Evolutionary conservation across 2,329 filamentous ascomycete species (phyloP), one percentile per base, ranked within the genome.

Genomic region (Aureobasidium sp.): DNA sequence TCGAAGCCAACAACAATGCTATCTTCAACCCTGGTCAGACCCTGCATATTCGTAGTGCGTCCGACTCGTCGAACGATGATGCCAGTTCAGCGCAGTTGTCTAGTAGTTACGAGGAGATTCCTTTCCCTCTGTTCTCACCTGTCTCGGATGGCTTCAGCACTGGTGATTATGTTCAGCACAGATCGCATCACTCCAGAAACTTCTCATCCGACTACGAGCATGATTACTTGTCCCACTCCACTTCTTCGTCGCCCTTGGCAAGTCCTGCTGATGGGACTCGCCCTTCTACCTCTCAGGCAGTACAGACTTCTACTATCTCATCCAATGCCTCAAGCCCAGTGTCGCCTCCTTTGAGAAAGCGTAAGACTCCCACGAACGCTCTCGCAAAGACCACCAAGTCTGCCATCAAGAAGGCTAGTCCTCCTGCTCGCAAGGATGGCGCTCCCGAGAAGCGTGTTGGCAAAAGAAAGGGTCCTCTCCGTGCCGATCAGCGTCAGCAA

Each of bases 11-110:
- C 44, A 78, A 77, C 63, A 78, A 78, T 15, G 87, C 89, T 67
- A 92, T 96, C 71, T 95, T 96, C 80, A 96, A 97, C 76, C 93
- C 93, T 1, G 86, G 88, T 65, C 89, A 96, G 77, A 95, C 92
- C 0, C 79, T 97, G 57, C 93, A 97, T 77, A 83, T 96, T 70
- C 85, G 92, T 68, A 92, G 88, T 61, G 87, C 88, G 69, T 96
- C 92, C 4, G 90, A 95, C 70, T 94, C 91, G 2, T 88, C 92
- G 37, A 84, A 86, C 5, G 82, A 83, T 65, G 77, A 68, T 75
- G 84, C 73, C 24, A 74, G 75, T 79, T 87, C 71, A 72, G 88
- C 80, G 73, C 74, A 75, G 44, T 90, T 77, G 74, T 91, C 82
- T 78, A 85, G 81, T 66, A 94, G 90, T 77, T 96, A 88, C 69